Percentiles rank a stretch among this genome's conserved stretches.
phyloP scores from a whole-genome alignment of 768 basidiomycete species.

The Termitomyces sp. region DNA sequence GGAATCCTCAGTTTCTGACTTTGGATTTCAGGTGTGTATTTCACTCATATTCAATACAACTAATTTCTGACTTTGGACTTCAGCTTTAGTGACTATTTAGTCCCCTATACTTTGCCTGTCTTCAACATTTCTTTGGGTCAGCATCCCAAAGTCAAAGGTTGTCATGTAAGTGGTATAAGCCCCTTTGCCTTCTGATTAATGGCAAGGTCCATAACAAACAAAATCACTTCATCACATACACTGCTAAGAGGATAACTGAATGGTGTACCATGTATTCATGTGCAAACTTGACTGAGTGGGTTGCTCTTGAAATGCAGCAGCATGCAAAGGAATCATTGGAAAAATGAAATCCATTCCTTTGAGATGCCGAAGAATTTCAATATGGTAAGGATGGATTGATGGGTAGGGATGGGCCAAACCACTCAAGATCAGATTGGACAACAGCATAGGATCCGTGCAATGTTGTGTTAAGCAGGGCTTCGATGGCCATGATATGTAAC shows the following conservation, averaged over 20 bases:
- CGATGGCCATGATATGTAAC: conserved; percentile 33
- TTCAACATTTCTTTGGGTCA: conserved; percentile 22
- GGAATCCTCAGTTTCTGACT: too few relatives aligned
- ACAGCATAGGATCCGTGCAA: conserved; percentile 27
- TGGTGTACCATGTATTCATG: conserved; percentile 36
- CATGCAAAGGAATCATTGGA: conserved; percentile 11
- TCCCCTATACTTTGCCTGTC: too few relatives aligned
- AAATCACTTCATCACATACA: conserved; percentile 33
- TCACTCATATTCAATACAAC: too few relatives aligned
- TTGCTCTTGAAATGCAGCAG: conserved; percentile 13
- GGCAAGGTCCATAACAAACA: conserved; percentile 43
- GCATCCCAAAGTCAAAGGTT: conserved; percentile 40
- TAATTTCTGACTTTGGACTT: too few relatives aligned
- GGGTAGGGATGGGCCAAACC: conserved; percentile 35
- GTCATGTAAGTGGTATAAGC: conserved; percentile 38
- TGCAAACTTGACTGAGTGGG: conserved; percentile 16
- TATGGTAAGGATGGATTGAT: conserved; percentile 33
- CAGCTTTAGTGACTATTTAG: too few relatives aligned
- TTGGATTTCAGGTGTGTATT: too few relatives aligned
- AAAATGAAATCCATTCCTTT: conserved; percentile 27
- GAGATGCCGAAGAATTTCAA: conserved; percentile 34
- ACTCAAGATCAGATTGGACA: conserved; percentile 26
- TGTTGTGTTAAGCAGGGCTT: conserved; percentile 31
- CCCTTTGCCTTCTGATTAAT: conserved; percentile 38
- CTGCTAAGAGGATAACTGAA: conserved; percentile 35